Conservation (phyloP, 805 yeast species). For the Maudiozyma pseudohumilis region DNA sequence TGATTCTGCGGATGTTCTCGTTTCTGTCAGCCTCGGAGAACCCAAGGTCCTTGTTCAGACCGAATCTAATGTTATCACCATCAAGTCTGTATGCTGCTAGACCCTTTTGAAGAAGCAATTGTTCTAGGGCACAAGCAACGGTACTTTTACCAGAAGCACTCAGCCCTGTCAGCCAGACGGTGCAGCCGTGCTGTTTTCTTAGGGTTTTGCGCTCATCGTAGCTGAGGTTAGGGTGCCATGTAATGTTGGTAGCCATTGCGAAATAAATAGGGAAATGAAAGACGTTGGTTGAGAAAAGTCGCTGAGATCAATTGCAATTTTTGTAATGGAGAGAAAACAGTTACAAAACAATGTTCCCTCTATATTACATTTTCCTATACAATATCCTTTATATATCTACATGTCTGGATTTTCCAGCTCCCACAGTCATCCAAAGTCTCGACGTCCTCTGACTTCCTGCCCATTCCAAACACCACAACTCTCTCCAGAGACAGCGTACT, state of each 20-base stretch:
- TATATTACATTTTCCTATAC: too few species aligned
- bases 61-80: constrained; percentile 91
- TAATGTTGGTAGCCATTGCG: constrained; percentile 96
- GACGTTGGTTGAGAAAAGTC: too few species aligned
- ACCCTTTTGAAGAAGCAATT: constrained; percentile 58
- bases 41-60: constrained; percentile 89
- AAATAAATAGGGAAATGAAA: too few species aligned
- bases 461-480: too few species aligned
- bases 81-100: constrained; percentile 79
- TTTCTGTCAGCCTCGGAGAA: constrained; percentile 86
- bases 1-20: constrained; percentile 89
- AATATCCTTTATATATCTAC: too few species aligned
- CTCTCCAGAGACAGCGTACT: too few species aligned
- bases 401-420: too few species aligned
- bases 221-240: constrained; percentile 90
- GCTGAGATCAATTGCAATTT: too few species aligned
- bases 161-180: constrained; percentile 91
- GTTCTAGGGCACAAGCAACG: constrained; percentile 90
- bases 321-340: too few species aligned
- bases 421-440: too few species aligned
- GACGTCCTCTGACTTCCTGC: too few species aligned
- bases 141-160: constrained; percentile 94
- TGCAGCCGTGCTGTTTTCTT: constrained; percentile 76
- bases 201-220: constrained; percentile 67
- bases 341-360: too few species aligned